Percentiles rank a stretch among this genome's conserved stretches.
These are phyloP conservation scores for Terfezia boudieri DNA, from an alignment of 495 filamentous ascomycete species.

Conservation along the genomic window DNA sequence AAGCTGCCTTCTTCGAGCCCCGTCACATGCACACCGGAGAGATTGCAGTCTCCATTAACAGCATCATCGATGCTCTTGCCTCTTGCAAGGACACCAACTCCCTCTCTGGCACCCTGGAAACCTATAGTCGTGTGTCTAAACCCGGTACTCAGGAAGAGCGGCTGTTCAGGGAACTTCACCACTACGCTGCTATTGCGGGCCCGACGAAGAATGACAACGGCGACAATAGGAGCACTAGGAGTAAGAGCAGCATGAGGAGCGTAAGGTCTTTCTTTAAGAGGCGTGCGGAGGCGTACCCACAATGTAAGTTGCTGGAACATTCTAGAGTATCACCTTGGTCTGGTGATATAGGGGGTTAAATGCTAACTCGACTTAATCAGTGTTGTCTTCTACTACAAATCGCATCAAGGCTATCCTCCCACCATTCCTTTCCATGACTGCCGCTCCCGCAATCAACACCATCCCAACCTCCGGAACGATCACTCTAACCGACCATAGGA, in stretches of 20 bases:
- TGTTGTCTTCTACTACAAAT: not conserved
- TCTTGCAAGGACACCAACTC: not conserved
- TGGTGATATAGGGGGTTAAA: too few relatives aligned
- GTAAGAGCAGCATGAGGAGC: not conserved
- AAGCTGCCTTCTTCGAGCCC: not conserved
- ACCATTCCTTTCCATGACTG: not conserved
- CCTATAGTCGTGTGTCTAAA: not conserved
- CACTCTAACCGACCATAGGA: not conserved
- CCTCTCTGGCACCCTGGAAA: not conserved
- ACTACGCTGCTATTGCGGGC: not conserved
- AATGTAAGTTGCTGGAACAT: not conserved
- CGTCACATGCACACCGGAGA: not conserved
- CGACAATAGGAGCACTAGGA: not conserved
- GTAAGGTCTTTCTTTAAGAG: not conserved
- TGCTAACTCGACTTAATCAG: not conserved
- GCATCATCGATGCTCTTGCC: not conserved
- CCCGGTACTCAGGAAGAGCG: not conserved
- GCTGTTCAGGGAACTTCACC: not conserved
- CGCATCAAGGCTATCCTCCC: not conserved
- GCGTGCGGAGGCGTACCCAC: not conserved
- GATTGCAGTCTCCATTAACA: not conserved
- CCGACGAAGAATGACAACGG: not conserved
- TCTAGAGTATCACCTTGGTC: too few relatives aligned
- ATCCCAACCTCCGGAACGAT: not conserved
- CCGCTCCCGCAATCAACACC: not conserved